Base-by-base conservation (phyloP, 2,329 filamentous ascomycete species). In the Sporothrix humicola region DNA sequence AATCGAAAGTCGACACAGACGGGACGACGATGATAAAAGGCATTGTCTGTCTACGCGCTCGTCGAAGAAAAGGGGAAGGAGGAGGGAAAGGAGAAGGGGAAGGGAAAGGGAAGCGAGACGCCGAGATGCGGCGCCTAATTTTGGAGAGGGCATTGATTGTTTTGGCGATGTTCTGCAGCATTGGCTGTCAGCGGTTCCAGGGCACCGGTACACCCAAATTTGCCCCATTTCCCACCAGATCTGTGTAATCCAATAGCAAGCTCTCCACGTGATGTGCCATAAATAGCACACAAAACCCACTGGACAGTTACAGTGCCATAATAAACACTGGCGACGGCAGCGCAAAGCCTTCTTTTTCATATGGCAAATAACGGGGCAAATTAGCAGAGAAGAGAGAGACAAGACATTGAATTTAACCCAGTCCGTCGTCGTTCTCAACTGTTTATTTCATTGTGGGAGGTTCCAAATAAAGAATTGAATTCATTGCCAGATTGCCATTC, bases 261-360 rank as follows among this genome's bases (percentile, higher is more conserved):
- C 13, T 2, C n/a, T 71, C 46, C 72, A 73, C 72, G 72, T 73
- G 72, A 66, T 65, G 13, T 71, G 56, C 72, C 59, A 73, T 66
- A 71, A 73, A 73, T 73, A 73, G 72, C 71, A 63, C 31, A 20
- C 59, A 46, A 12, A n/a, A 63, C 12, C 59, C 37, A 17, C 37
- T 63, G 59, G 20, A 63, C 17, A 26, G 44, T 20, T 7, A 20
- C 23, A 26, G 23, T 26, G 23, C 23, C 23, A 37, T 15, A 54
- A 23, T 50, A 12, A 17, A 52, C 13, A 52, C 12, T 2, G 12
- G 59, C 59, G 59, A 42, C 59, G 46, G n/a, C 17, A 46, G 59
- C 42, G 26, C 15, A 48, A 26, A 9, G 58, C 58, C 46, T 48
- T 46, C 56, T 13, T 65, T 17, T 66, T 50, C 63, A 31, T 66